Percentiles rank a stretch among this genome's conserved stretches.
phyloP scores from a whole-genome alignment of 1,284 basidiomycete genomes.

The Puccinia sorghi region DNA sequence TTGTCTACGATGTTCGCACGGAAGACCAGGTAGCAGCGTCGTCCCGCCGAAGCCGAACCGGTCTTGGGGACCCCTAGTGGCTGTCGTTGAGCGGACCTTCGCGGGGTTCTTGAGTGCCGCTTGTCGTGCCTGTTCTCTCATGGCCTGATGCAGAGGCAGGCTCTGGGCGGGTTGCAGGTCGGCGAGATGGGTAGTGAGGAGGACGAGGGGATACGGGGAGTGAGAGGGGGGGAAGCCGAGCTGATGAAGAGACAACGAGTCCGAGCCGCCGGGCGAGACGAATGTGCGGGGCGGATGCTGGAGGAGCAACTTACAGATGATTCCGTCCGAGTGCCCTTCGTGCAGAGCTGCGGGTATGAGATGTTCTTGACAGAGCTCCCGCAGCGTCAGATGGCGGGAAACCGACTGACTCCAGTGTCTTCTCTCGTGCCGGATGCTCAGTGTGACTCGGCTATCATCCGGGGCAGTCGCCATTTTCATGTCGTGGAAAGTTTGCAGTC shows the following conservation, averaged over 20 bases:
- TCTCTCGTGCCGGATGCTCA: background rate
- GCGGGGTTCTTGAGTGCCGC: constrained; percentile 10
- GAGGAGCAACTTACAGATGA: constrained; percentile 24
- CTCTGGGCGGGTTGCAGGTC: background rate
- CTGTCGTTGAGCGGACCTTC: background rate
- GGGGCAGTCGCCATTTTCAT: constrained; percentile 65
- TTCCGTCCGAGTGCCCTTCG: background rate
- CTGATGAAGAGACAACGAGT: background rate
- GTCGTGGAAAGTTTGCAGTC: background rate
- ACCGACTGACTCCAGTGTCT: background rate
- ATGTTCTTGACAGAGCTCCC: constrained; percentile 22
- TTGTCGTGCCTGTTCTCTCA: constrained; percentile 7
- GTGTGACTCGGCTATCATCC: constrained; percentile 82
- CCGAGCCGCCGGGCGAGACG: background rate
- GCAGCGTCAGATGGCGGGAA: background rate
- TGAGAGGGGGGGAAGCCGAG: constrained; percentile 6
- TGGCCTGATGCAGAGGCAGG: background rate
- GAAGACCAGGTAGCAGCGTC: constrained; percentile 1
- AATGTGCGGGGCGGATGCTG: constrained; percentile 5
- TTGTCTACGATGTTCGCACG: constrained; percentile 9
- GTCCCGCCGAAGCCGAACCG: background rate
- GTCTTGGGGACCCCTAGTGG: background rate
- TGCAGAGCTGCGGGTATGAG: background rate
- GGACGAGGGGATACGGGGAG: background rate
- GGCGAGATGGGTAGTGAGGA: background rate